These are phyloP conservation scores for Sporobolomyces pararoseus DNA, from an alignment of 768 basidiomycete genomes.

Conservation along the genomic window DNA sequence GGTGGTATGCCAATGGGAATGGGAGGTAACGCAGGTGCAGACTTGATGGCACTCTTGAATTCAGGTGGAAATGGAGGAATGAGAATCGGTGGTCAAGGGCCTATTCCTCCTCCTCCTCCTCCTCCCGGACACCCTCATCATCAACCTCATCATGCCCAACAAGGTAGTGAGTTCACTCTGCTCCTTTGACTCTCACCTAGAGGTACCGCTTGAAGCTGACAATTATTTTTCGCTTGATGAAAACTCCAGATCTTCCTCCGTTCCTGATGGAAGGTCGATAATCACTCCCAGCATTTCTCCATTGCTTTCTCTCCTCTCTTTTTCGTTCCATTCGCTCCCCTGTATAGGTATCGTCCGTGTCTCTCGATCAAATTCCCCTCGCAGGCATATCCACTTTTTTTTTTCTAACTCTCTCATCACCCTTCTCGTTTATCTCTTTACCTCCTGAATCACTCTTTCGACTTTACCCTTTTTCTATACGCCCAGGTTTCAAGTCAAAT, in stretches of 20 bases:
- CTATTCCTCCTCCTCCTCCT: slow-evolving; percentile 4
- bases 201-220: background rate
- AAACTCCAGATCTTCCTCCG: slow-evolving; percentile 5
- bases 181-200: background rate
- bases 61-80: slow-evolving; percentile 26
- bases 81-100: slow-evolving; percentile 21
- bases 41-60: slow-evolving; percentile 41
- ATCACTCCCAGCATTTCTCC: background rate
- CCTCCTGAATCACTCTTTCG: too few species aligned
- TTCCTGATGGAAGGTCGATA: slow-evolving; percentile 15
- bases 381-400: too few species aligned
- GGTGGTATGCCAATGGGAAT: background rate
- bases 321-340: background rate
- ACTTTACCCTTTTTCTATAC: too few species aligned
- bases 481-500: too few species aligned
- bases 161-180: slow-evolving; percentile 7
- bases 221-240: background rate
- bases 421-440: background rate
- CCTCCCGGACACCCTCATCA: too few species aligned
- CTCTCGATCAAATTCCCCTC: too few species aligned
- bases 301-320: background rate
- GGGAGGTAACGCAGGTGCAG: slow-evolving; percentile 30
- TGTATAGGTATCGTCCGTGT: too few species aligned
- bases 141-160: slow-evolving; percentile 1
- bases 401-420: too few species aligned